Conservation (phyloP, 106 monocot genomes). For the Triglochin maritima region DNA sequence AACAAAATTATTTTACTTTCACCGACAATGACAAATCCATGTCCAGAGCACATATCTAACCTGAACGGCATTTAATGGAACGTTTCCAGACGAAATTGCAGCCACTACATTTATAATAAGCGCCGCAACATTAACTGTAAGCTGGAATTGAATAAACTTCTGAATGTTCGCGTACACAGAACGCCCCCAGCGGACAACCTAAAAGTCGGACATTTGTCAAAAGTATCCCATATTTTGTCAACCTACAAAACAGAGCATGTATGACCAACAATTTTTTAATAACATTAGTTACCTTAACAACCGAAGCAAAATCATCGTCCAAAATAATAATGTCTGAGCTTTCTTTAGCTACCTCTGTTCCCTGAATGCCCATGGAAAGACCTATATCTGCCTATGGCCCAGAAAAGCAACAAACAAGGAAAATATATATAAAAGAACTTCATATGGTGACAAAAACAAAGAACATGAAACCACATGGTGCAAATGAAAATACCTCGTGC, state of each 20-base stretch:
- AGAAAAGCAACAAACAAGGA: constrained; percentile 24
- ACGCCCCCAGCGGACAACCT: constrained; percentile 95
- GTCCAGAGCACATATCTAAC: constrained; percentile 29
- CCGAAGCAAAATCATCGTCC: constrained; percentile 88
- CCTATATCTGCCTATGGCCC: constrained; percentile 83
- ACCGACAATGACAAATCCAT: too few species aligned
- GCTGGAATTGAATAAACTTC: constrained; percentile 94
- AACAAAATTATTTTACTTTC: too few species aligned
- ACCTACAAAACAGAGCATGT: background rate
- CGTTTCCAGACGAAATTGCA: constrained; percentile 57
- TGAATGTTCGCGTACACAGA: constrained; percentile 41
- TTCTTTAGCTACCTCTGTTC: constrained; percentile 93
- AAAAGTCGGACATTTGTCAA: too few species aligned
- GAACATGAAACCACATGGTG: background rate
- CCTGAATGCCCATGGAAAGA: constrained; percentile 86
- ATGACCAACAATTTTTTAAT: background rate
- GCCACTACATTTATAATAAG: constrained; percentile 82
- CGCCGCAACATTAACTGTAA: constrained; percentile 88
- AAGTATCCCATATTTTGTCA: background rate
- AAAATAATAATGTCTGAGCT: constrained; percentile 92
- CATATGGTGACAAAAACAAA: too few species aligned
- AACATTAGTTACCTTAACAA: constrained; percentile 54
- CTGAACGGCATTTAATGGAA: constrained; percentile 86
- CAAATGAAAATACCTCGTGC: constrained; percentile 46
- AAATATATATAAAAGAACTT: constrained; percentile 3